Evolutionary conservation across 2,329 filamentous ascomycete species (phyloP).

Genomic region (Alternaria burnsii): DNA sequence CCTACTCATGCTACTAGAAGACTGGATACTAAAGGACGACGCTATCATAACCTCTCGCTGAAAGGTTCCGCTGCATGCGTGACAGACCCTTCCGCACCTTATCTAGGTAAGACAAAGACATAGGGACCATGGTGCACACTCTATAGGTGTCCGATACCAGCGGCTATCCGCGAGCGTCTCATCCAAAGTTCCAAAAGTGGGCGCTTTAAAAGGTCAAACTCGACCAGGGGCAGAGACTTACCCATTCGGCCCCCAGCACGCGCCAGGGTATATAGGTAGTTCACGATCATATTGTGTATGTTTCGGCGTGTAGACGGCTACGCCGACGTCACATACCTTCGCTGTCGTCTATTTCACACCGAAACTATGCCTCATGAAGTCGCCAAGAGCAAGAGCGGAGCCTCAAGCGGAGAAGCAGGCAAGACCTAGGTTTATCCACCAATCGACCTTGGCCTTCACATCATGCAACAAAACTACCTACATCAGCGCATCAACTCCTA

Average conservation of each 20-base stretch:
- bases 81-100: background rate
- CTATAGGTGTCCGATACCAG: too few species aligned
- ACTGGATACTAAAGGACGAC: background rate
- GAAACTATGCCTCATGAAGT: slow-evolving; percentile 14
- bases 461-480: slow-evolving; percentile 11
- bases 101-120: background rate
- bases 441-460: slow-evolving; percentile 7
- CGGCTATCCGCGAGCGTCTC: background rate
- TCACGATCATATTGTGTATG: background rate
- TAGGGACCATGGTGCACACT: background rate
- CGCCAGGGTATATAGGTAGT: background rate
- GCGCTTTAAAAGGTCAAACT: rapidly evolving
- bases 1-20: too few species aligned
- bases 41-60: background rate
- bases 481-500: background rate
- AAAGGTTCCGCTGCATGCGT: background rate
- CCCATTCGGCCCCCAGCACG: background rate
- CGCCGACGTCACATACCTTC: background rate
- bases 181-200: background rate
- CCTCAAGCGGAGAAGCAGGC: slow-evolving; percentile 10
- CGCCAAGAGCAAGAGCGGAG: slow-evolving; percentile 16
- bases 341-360: slow-evolving; percentile 7
- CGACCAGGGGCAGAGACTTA: background rate
- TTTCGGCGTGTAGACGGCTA: background rate
- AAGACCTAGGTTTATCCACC: slow-evolving; percentile 20